phyloP scores from a whole-genome alignment of 345 rosid species.

The Durio zibethinus region DNA sequence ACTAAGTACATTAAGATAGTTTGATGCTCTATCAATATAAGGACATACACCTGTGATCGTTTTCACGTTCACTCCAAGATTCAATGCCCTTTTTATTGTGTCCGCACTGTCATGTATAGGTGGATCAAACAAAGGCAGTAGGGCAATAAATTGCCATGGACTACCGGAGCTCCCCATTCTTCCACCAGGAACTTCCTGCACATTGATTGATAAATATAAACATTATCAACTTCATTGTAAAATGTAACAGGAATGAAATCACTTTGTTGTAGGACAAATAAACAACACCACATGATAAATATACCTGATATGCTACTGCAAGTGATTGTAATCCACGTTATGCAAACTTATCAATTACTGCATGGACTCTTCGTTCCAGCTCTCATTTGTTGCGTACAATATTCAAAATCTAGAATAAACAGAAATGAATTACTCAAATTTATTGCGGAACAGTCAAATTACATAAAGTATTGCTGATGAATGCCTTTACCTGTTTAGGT shows the following conservation, averaged over 20 bases:
- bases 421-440: no score
- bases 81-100: constrained; percentile 48
- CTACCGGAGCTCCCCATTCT: constrained; percentile 52
- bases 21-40: background rate
- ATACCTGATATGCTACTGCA: no score
- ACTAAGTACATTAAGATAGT: background rate
- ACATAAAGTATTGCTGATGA: no score
- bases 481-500: no score
- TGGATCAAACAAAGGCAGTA: constrained; percentile 60
- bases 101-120: constrained; percentile 61
- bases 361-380: no score
- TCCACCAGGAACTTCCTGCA: constrained; percentile 59
- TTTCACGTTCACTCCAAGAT: constrained; percentile 62
- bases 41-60: constrained; percentile 44
- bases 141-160: constrained; percentile 56
- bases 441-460: no score
- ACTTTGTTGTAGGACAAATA: no score
- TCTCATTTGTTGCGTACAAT: no score
- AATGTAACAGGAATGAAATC: background rate
- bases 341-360: no score
- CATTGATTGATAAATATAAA: constrained; percentile 1
- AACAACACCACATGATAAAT: no score
- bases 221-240: background rate
- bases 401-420: no score
- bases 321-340: no score